phyloP scores from a whole-genome alignment of 2,329 filamentous ascomycete genomes.

The Venturia carpophila region DNA sequence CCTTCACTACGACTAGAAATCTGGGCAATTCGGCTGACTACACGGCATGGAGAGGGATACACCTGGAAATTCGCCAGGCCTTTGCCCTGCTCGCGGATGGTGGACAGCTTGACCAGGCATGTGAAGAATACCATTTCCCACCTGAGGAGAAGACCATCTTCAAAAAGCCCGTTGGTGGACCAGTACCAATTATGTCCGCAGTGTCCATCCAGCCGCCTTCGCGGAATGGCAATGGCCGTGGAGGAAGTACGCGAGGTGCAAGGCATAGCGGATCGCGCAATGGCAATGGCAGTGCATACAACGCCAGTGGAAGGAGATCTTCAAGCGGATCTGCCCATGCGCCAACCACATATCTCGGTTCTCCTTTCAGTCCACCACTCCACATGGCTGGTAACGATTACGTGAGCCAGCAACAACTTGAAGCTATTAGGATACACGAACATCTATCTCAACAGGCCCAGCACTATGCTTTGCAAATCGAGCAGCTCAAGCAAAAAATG shows the following conservation, averaged over 20 bases:
- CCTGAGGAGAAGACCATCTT: constrained; percentile 62
- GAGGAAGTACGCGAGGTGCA: constrained; percentile 38
- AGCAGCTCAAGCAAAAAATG: constrained; percentile 16
- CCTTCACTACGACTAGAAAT: constrained; percentile 84
- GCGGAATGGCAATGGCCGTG: constrained; percentile 42
- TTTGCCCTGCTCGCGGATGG: constrained; percentile 69
- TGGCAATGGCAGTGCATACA: constrained; percentile 9
- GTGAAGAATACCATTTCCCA: constrained; percentile 81
- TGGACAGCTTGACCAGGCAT: constrained; percentile 73
- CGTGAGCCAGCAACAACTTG: constrained; percentile 9
- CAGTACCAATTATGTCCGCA: constrained; percentile 44
- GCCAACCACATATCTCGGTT: neutral
- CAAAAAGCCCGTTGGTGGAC: constrained; percentile 44
- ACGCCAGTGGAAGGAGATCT: constrained; percentile 13
- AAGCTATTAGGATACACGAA: constrained; percentile 13
- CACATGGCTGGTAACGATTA: constrained; percentile 1
- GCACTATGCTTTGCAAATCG: constrained; percentile 16
- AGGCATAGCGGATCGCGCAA: constrained; percentile 35
- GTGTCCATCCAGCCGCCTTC: constrained; percentile 40
- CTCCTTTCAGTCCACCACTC: constrained; percentile 9
- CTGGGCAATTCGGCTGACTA: constrained; percentile 95
- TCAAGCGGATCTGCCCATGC: constrained; percentile 13
- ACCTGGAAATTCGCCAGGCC: constrained; percentile 79
- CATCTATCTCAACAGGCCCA: constrained; percentile 16
- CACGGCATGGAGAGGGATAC: constrained; percentile 84